Base-by-base conservation (phyloP, 164 flowering plant species). In the Euptelea pleiosperma region DNA sequence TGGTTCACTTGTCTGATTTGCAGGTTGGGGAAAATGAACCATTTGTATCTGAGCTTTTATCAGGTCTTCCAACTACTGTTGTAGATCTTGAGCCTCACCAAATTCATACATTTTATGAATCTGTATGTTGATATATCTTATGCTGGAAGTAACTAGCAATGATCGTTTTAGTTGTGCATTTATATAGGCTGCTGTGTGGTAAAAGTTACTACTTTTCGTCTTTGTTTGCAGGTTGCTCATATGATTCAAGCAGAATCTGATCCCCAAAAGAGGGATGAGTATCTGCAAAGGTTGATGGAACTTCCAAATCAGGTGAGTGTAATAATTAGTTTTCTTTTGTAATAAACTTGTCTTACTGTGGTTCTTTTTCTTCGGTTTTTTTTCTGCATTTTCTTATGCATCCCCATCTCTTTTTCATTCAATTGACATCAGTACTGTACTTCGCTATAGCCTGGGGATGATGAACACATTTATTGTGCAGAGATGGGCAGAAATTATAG, bases 171-270 rank as follows among this genome's bases (percentile, higher is more conserved):
- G 14, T 7, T 19, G 40, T 48, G 8, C 16, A 47, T 36, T 19
- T 37, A 3, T 36, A 30, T 58, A 1, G n/a, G 1, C 2, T 55
- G 36, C 24, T 57, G n/a, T n/a, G n/a, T n/a, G n/a, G n/a, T 42
- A 15, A 34, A 3, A 47, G 9, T 12, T 21, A 2, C n/a, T n/a
- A 2, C 30, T 8, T 50, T 47, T 37, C 16, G 18, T 16, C 7
- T 25, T 29, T n/a, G n/a, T 69, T 54, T 55, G 30, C 72, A 93
- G 99, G 97, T 94, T 63, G 96, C 87, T 55, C 72, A 82, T 33
- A 94, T 94, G 99, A 87, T 94, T 68, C 97, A 89, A 73, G 97
- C 99, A 16, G 99, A 94, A 64, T 75, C 97, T 66, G 99, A 94
- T 75, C 80, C 87, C 24, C 88, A 79, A 60, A 91, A 85, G 75